Base-by-base conservation (phyloP, 345 rosid genomes). In the Citrus maxima region DNA sequence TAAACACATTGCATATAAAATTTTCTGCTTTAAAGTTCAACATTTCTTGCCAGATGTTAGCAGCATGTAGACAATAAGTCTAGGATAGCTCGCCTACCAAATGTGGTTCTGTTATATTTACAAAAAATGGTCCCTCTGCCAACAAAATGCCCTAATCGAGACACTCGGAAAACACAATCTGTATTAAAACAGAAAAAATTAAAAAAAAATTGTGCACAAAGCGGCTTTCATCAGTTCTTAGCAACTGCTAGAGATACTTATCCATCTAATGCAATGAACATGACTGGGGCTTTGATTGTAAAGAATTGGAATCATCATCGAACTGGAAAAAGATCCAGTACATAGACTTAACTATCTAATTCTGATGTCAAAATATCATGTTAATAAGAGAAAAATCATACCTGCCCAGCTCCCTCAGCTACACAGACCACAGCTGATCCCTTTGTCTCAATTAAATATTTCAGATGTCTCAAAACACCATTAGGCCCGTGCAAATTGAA, bases 401-500 rank as follows among this genome's bases (percentile, higher is more conserved):
- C 98, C 97, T 94, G 99, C 42, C 99, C 99, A 78, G 99, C 98
- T 87, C 99, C 98, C 90, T 97, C 99, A 42, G 98, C 99, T 67
- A 93, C 92, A 88, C 98, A 97, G 81, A 97, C 85, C 61, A 97
- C 99, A 83, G 97, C 98, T 0, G 98, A 97, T 78, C 99, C 98
- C 88, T 97, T 94, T 70, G 93, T 97, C 89, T 93, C 95, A 79
- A 97, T 85, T 34, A 97, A 88, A 82, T 93, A 94, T 78, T 93
- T 94, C 74, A 97, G 86, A 88, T 97, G 99, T 76, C 86, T 87
- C 81, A 97, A 68, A 65, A 97, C 92, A 72, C 99, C 99, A 88
- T 89, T 87, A 82, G 98, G 93, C 37, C 99, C 99, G 74, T 93
- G 89, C 60, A 97, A 87, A 83, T 84, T 79, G 78, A 94, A 97